phyloP scores from a whole-genome alignment of 2,329 filamentous ascomycete genomes.

The Colletotrichum limetticola region DNA sequence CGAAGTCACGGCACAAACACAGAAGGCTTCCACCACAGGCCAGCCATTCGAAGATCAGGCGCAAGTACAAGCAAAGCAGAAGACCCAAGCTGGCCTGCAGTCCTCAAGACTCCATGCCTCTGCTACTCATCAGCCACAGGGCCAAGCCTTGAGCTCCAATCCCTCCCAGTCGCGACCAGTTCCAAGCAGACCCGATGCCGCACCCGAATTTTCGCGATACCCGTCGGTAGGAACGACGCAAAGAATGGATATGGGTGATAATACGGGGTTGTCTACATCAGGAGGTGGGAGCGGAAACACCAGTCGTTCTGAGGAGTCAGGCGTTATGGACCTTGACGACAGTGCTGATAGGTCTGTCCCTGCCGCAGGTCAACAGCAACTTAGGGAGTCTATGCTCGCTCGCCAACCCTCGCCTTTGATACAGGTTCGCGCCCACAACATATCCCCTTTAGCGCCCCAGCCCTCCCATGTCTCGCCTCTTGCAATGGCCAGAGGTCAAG shows the following conservation, averaged over 20 bases:
- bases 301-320: conserved; percentile 55
- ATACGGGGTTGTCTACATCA: conserved; percentile 46
- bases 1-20: conserved; percentile 45
- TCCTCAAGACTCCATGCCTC: conserved; percentile 23
- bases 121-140: conserved; percentile 37
- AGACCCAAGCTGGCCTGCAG: conserved; percentile 8
- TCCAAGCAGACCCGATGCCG: background rate
- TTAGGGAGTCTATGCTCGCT: conserved; percentile 26
- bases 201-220: conserved; percentile 14
- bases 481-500: conserved; percentile 54
- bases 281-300: conserved; percentile 52
- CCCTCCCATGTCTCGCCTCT: conserved; percentile 75
- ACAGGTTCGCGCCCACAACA: conserved; percentile 72
- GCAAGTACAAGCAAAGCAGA: conserved; percentile 15
- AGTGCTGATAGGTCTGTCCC: conserved; percentile 36
- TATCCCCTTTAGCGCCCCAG: conserved; percentile 78
- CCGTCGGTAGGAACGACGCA: conserved; percentile 32
- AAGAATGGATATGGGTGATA: conserved; percentile 17
- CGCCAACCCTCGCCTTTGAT: conserved; percentile 70
- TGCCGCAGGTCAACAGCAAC: conserved; percentile 21
- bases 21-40: conserved; percentile 33
- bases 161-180: conserved; percentile 12
- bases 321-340: conserved; percentile 38
- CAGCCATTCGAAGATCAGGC: conserved; percentile 6
- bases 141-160: conserved; percentile 24